These are phyloP conservation scores for Tuber indicum DNA, from an alignment of 495 filamentous ascomycete species.

Conservation along the genomic window DNA sequence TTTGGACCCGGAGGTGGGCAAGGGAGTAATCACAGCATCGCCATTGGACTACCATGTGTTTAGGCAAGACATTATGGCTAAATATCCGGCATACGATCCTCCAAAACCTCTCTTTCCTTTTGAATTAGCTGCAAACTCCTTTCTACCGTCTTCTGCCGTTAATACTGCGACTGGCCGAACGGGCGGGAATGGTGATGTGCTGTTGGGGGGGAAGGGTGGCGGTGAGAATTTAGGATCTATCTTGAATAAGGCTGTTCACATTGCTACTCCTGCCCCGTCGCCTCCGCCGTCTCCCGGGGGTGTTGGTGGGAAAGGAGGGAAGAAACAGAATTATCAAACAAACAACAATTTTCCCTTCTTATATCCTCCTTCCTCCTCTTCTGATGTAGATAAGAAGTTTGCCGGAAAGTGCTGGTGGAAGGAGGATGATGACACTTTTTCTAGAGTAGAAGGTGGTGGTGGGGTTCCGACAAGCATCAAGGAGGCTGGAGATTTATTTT, in stretches of 20 bases:
- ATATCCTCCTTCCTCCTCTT: constrained; percentile 61
- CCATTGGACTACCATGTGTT: constrained; percentile 95
- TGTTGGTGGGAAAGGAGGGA: constrained; percentile 83
- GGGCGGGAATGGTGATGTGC: constrained; percentile 34
- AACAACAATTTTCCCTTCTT: constrained; percentile 98
- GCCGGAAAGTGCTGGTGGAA: constrained; percentile 75
- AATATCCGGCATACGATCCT: constrained; percentile 93
- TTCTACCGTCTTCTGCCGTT: constrained; percentile 65
- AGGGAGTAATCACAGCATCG: constrained; percentile 72
- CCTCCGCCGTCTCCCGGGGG: constrained; percentile 86
- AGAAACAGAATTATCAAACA: constrained; percentile 99
- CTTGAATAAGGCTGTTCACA: constrained; percentile 91
- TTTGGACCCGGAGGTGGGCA: constrained; percentile 44
- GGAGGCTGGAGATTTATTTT: constrained; percentile 91
- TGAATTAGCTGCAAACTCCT: constrained; percentile 81
- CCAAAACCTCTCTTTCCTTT: constrained; percentile 76
- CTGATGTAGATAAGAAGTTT: constrained; percentile 7
- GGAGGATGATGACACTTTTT: constrained; percentile 55
- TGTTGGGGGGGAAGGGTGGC: constrained; percentile 32
- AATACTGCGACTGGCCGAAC: constrained; percentile 24
- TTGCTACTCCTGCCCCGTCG: constrained; percentile 94
- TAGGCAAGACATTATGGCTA: constrained; percentile 95
- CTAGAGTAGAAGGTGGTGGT: constrained; percentile 63
- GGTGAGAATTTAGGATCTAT: constrained; percentile 58
- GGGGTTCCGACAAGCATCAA: constrained; percentile 67